Conservation (phyloP, 345 rosid genomes). For the Adansonia digitata region DNA sequence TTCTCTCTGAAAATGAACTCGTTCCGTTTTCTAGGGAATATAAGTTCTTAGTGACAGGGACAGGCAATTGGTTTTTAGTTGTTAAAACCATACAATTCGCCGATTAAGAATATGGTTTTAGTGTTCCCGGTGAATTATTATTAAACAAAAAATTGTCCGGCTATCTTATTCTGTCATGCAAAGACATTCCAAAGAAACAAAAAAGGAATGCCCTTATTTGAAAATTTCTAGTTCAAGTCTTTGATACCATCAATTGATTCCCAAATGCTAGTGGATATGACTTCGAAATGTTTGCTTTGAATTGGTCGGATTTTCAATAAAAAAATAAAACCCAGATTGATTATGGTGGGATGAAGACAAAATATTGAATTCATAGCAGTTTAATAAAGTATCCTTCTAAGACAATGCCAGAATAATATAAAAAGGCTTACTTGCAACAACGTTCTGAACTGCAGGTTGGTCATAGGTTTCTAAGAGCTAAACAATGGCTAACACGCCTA, state of each 20-base stretch:
- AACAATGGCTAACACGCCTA: background rate
- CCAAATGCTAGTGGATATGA: background rate
- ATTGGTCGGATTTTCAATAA: background rate
- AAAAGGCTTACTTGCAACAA: background rate
- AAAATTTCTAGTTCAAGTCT: background rate
- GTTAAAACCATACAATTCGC: conserved; percentile 2
- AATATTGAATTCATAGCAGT: background rate
- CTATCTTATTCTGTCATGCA: background rate
- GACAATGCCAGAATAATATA: background rate
- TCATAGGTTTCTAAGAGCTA: conserved; percentile 1
- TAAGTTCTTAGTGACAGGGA: background rate
- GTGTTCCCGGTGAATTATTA: background rate
- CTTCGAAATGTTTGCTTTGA: background rate
- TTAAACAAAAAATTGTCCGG: background rate
- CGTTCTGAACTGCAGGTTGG: background rate
- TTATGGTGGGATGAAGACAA: background rate
- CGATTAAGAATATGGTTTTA: background rate
- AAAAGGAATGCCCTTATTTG: background rate
- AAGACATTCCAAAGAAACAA: background rate
- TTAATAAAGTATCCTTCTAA: background rate
- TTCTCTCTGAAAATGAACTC: background rate
- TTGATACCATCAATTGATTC: background rate
- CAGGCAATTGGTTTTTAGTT: background rate
- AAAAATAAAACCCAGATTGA: background rate
- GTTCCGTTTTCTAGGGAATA: background rate